phyloP scores from a whole-genome alignment of 768 basidiomycete genomes.

The Holtermanniella nyarrowii region DNA sequence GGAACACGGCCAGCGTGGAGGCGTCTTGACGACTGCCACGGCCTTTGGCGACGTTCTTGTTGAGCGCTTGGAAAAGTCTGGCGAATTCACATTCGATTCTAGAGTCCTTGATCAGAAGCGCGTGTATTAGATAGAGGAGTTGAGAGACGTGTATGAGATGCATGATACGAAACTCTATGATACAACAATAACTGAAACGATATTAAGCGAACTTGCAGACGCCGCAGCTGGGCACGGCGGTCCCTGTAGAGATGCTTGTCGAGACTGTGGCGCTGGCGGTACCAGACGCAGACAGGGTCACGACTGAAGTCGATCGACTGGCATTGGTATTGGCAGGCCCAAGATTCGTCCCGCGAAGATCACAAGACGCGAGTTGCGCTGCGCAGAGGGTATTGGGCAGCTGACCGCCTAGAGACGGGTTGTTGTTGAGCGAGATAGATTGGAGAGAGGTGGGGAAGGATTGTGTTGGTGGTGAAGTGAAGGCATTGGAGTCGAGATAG shows the following conservation, averaged over 20 bases:
- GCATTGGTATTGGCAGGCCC: neutral
- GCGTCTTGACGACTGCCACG: slow-evolving; percentile 70
- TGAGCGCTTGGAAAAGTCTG: slow-evolving; percentile 54
- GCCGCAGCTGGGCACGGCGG: slow-evolving; percentile 6
- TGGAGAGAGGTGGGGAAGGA: slow-evolving; percentile 30
- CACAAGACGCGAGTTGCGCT: slow-evolving; percentile 27
- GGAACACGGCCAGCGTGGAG: slow-evolving; percentile 53
- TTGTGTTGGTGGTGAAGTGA: slow-evolving; percentile 19
- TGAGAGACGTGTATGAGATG: too few relatives aligned
- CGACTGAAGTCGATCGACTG: slow-evolving; percentile 3
- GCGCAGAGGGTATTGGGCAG: slow-evolving; percentile 28
- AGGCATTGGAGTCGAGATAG: slow-evolving; percentile 34
- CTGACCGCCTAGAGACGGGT: slow-evolving; percentile 26
- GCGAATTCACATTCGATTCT: slow-evolving; percentile 27
- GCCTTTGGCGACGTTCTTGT: slow-evolving; percentile 71
- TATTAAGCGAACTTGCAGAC: slow-evolving; percentile 8
- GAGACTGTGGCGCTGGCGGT: neutral
- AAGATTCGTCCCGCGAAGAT: slow-evolving; percentile 28
- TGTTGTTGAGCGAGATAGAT: slow-evolving; percentile 31
- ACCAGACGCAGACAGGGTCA: neutral
- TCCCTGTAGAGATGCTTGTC: slow-evolving; percentile 1
- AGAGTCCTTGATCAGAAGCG: slow-evolving; percentile 5
- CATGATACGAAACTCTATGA: too few relatives aligned
- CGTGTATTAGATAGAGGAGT: neutral
- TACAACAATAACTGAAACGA: too few relatives aligned